Percentiles rank a stretch among this genome's conserved stretches.
Conservation (phyloP, 2,329 filamentous ascomycete species). For the Furcasterigmium sp. region DNA sequence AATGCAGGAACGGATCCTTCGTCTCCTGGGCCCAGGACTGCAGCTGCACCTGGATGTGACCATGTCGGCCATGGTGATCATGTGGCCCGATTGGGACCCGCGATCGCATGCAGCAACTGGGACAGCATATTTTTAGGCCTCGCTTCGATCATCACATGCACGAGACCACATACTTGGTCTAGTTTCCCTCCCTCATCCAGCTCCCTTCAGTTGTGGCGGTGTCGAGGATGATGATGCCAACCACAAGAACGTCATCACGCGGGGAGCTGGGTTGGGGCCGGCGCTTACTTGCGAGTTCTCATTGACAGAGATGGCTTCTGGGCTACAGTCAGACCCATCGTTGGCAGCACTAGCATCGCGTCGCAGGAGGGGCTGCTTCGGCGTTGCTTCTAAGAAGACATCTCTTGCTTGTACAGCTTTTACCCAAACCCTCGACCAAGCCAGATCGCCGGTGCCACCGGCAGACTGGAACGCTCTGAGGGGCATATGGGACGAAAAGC, state of each 20-base stretch:
- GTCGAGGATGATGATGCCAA: too few species aligned
- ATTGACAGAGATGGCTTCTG: background rate
- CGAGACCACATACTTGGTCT: background rate
- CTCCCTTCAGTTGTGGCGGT: too few species aligned
- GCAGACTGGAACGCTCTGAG: too few species aligned
- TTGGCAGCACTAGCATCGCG: too few species aligned
- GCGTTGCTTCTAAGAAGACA: too few species aligned
- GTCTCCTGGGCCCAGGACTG: background rate
- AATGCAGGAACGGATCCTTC: constrained; percentile 4
- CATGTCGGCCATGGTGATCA: background rate
- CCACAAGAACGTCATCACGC: background rate
- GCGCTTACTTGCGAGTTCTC: background rate
- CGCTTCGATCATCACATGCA: background rate
- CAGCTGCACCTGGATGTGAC: background rate
- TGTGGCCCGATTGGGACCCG: background rate
- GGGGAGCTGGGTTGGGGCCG: background rate
- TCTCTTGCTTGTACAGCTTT: too few species aligned
- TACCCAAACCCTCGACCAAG: too few species aligned
- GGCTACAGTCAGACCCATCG: background rate
- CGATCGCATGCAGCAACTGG: background rate
- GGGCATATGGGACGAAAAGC: too few species aligned
- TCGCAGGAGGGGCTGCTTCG: too few species aligned
- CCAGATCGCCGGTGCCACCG: too few species aligned
- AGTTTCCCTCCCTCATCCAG: too few species aligned
- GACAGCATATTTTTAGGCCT: background rate